Conservation (phyloP, 2,329 filamentous ascomycete genomes). For the Cryphonectria radicalis region DNA sequence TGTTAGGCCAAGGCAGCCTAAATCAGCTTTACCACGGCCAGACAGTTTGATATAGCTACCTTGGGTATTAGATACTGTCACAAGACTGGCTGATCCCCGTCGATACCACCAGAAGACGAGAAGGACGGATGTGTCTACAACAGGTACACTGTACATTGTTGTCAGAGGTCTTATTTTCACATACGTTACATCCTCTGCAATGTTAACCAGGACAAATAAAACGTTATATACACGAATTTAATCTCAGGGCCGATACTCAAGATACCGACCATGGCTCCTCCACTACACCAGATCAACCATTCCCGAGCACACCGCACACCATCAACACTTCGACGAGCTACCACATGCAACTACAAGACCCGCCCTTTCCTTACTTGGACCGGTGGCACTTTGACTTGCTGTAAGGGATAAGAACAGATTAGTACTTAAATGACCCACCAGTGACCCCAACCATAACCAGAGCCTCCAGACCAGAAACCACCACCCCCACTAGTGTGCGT, state of each 20-base stretch:
- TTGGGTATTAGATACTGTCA: no score
- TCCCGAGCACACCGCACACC: neutral
- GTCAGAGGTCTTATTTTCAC: neutral
- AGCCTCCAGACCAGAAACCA: neutral
- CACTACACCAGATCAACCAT: neutral
- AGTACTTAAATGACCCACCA: neutral
- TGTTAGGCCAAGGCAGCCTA: neutral
- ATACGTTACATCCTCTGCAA: neutral
- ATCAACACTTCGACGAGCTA: no score
- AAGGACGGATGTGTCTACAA: neutral
- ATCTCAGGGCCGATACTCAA: neutral
- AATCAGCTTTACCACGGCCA: neutral
- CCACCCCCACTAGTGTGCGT: neutral
- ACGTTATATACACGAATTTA: neutral
- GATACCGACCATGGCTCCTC: neutral
- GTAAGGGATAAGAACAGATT: neutral
- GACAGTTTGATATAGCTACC: neutral
- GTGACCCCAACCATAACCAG: neutral
- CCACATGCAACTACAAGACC: neutral
- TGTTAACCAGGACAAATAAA: neutral
- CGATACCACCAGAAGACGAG: neutral
- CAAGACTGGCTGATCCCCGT: no score
- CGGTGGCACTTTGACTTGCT: constrained; percentile 12
- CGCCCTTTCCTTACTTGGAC: neutral
- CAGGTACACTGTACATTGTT: no score